Conservation (phyloP, 192 early-diverging fungal genomes). For the Coemansia sp. region DNA sequence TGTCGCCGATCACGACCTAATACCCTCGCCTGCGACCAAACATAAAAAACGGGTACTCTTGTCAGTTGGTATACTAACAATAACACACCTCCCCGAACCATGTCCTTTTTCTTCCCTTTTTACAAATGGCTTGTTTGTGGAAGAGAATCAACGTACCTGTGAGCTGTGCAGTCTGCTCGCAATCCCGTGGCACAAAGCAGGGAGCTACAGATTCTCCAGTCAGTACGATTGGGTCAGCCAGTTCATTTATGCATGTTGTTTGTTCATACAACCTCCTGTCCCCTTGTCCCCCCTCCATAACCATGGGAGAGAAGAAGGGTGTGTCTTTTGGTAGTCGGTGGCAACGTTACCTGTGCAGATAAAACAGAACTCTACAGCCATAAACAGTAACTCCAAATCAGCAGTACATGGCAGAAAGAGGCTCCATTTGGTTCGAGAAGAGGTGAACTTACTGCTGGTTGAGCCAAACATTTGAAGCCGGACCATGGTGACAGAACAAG, state of each 20-base stretch:
- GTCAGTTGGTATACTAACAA: too few relatives aligned
- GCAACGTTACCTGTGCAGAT: constrained; percentile 42
- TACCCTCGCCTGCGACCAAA: too few relatives aligned
- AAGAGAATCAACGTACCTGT: constrained; percentile 23
- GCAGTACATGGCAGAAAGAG: background rate
- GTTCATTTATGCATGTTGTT: background rate
- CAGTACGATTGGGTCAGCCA: background rate
- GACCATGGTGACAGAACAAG: constrained; percentile 20
- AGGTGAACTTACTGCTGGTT: constrained; percentile 34
- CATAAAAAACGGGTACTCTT: too few relatives aligned
- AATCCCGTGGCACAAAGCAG: constrained; percentile 26
- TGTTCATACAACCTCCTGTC: too few relatives aligned
- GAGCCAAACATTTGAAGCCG: constrained; percentile 21
- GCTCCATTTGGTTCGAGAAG: too few relatives aligned
- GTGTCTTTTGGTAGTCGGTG: background rate
- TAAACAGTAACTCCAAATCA: background rate
- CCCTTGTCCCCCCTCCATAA: too few relatives aligned
- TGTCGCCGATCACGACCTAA: constrained; percentile 40
- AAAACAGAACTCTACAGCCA: constrained; percentile 42
- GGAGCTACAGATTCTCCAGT: too few relatives aligned
- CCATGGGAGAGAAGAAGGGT: too few relatives aligned
- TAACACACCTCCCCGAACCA: background rate
- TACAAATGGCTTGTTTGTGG: background rate
- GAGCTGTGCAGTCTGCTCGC: constrained; percentile 8
- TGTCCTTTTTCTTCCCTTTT: too few relatives aligned